Percentiles rank a stretch among this genome's conserved stretches.
Evolutionary conservation across 1,139 yeast species (phyloP).

Genomic region (Kluyveromyces marxianus): DNA sequence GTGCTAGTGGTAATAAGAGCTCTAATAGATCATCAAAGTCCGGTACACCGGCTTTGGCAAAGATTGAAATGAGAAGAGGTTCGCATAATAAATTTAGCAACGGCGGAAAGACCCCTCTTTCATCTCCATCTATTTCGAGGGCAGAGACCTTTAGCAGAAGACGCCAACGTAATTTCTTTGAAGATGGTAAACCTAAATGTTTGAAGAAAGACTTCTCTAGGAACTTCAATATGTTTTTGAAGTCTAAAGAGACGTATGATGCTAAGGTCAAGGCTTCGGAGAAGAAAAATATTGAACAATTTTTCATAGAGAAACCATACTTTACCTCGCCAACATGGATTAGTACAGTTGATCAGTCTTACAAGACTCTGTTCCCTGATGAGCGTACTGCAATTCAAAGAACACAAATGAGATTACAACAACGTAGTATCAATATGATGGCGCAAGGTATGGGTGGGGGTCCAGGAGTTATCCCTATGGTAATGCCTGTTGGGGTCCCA

Average conservation of each 20-base stretch:
- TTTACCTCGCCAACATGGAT: conserved; percentile 80
- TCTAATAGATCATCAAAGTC: conserved; percentile 12
- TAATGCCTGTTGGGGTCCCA: conserved; percentile 22
- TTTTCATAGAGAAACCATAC: conserved; percentile 55
- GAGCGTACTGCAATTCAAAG: conserved; percentile 23
- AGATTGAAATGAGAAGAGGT: conserved; percentile 17
- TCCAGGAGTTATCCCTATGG: conserved; percentile 19
- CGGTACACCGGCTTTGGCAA: conserved; percentile 19
- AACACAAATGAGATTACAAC: conserved; percentile 27
- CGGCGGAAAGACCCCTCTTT: conserved; percentile 13
- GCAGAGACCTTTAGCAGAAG: conserved; percentile 24
- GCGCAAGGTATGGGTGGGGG: conserved; percentile 21
- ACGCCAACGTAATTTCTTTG: conserved; percentile 22
- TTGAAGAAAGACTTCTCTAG: conserved; percentile 33
- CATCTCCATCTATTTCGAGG: conserved; percentile 15
- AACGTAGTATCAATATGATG: conserved; percentile 27
- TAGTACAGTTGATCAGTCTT: conserved; percentile 48
- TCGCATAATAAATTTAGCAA: conserved; percentile 11
- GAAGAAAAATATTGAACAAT: conserved; percentile 24
- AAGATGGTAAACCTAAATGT: conserved; percentile 38
- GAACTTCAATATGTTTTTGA: conserved; percentile 53
- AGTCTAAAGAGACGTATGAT: conserved; percentile 32
- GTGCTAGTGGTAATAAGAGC: conserved; percentile 10
- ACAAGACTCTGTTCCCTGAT: conserved; percentile 41
- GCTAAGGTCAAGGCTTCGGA: conserved; percentile 16